A percentile compares a stretch with the other conserved stretches of the same genome.
These are phyloP conservation scores for Ophiostoma ulmi DNA, from an alignment of 2,329 filamentous ascomycete species.

Conservation along the genomic window DNA sequence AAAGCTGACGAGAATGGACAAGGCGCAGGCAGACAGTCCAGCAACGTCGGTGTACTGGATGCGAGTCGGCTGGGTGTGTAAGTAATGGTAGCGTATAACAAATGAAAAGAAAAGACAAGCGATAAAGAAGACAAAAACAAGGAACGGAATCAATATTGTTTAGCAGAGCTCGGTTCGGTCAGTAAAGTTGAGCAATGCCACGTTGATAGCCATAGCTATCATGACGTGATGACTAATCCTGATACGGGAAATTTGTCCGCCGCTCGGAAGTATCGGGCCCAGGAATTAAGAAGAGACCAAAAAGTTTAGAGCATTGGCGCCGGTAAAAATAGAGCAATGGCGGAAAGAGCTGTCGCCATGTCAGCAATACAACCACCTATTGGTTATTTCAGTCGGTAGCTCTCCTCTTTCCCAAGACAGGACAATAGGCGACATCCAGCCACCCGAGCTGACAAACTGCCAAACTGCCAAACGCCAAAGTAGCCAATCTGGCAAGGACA, in stretches of 20 bases:
- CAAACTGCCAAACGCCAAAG: background rate
- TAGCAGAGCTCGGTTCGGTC: background rate
- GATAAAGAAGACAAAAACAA: background rate
- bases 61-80: background rate
- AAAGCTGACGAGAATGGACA: background rate
- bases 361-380: background rate
- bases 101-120: background rate
- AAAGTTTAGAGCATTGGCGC: background rate
- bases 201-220: background rate
- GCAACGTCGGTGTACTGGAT: background rate
- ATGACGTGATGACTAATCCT: background rate
- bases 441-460: background rate
- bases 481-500: background rate
- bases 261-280: background rate
- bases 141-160: background rate
- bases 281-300: background rate
- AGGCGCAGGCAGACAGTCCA: background rate
- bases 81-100: background rate
- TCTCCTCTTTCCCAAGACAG: background rate
- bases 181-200: slow-evolving; percentile 2
- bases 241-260: background rate
- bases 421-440: background rate
- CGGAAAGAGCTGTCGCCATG: background rate
- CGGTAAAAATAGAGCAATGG: background rate
- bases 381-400: background rate